A percentile compares a stretch with the other conserved stretches of the same genome.
Conservation (phyloP, 768 basidiomycete genomes). For the Scleroderma citrinum region DNA sequence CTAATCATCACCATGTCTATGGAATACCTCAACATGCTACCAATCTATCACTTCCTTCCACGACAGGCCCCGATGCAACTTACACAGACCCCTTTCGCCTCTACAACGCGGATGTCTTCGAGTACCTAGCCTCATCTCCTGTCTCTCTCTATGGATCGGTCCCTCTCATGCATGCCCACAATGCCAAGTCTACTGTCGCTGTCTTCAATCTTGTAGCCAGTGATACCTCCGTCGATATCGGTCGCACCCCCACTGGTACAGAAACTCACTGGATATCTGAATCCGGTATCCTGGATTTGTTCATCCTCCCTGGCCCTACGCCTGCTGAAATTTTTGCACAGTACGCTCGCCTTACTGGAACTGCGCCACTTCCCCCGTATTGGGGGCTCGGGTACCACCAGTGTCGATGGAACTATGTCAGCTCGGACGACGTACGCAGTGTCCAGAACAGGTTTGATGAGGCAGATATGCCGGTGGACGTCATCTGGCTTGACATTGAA, state of each 20-base stretch:
- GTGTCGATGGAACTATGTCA: slow-evolving; percentile 97
- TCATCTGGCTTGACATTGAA: slow-evolving; percentile 97
- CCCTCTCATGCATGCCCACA: slow-evolving; percentile 91
- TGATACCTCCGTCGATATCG: slow-evolving; percentile 94
- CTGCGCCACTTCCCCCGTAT: slow-evolving; percentile 80
- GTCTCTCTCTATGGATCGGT: slow-evolving; percentile 89
- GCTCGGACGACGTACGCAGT: slow-evolving; percentile 76
- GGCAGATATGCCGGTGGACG: slow-evolving; percentile 91
- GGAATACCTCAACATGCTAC: slow-evolving; percentile 98
- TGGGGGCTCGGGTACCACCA: slow-evolving; percentile 96
- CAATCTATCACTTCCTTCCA: slow-evolving; percentile 80
- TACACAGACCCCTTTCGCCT: slow-evolving; percentile 93
- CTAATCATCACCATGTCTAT: slow-evolving; percentile 84
- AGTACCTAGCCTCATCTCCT: slow-evolving; percentile 78
- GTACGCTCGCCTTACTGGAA: slow-evolving; percentile 81
- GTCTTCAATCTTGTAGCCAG: slow-evolving; percentile 84
- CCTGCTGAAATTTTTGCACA: slow-evolving; percentile 79
- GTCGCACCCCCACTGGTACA: slow-evolving; percentile 61
- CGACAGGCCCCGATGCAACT: slow-evolving; percentile 66
- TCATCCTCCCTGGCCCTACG: slow-evolving; percentile 89
- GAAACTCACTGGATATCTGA: slow-evolving; percentile 98
- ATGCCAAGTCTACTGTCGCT: slow-evolving; percentile 79
- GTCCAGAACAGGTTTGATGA: slow-evolving; percentile 90
- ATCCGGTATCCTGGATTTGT: slow-evolving; percentile 91
- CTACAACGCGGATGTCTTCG: slow-evolving; percentile 94